These are phyloP conservation scores for Elsinoe australis DNA, from an alignment of 2,329 filamentous ascomycete genomes.

Conservation along the genomic window DNA sequence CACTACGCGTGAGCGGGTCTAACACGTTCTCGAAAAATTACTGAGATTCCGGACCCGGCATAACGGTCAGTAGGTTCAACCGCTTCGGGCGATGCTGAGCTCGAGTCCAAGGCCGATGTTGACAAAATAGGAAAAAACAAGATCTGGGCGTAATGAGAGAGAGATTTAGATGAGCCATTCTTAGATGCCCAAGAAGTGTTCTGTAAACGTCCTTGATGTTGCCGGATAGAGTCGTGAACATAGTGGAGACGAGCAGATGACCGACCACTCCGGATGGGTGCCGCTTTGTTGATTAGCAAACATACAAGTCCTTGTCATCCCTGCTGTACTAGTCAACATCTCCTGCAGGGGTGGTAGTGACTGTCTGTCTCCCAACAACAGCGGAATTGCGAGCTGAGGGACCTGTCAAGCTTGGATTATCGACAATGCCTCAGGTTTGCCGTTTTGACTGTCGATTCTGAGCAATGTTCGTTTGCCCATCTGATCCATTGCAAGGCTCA, in stretches of 20 bases:
- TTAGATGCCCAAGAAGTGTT: not conserved
- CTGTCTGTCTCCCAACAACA: not conserved
- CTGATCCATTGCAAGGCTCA: too few species aligned
- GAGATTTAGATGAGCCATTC: constrained; percentile 13
- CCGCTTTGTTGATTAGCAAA: constrained; percentile 9
- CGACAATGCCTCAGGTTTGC: too few species aligned
- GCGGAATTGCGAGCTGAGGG: too few species aligned
- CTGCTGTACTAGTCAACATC: constrained; percentile 1
- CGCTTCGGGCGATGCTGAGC: constrained; percentile 13
- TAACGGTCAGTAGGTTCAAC: constrained; percentile 15
- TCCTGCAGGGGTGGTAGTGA: not conserved
- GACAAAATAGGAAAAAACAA: constrained; percentile 12
- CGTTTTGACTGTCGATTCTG: too few species aligned
- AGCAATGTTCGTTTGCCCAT: too few species aligned
- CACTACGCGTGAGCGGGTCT: constrained; percentile 3
- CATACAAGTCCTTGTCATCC: not conserved
- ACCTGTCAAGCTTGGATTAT: too few species aligned
- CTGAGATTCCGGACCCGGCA: constrained; percentile 3
- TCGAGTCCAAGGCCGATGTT: not conserved
- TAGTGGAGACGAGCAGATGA: constrained; percentile 2
- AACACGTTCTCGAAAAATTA: constrained; percentile 10
- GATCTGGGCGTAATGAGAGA: constrained; percentile 11
- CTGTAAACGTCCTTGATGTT: not conserved
- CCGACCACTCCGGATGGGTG: not conserved
- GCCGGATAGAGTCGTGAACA: not conserved